These are phyloP conservation scores for Ophiostoma montium DNA, from an alignment of 2,329 filamentous ascomycete genomes.

Conservation along the genomic window DNA sequence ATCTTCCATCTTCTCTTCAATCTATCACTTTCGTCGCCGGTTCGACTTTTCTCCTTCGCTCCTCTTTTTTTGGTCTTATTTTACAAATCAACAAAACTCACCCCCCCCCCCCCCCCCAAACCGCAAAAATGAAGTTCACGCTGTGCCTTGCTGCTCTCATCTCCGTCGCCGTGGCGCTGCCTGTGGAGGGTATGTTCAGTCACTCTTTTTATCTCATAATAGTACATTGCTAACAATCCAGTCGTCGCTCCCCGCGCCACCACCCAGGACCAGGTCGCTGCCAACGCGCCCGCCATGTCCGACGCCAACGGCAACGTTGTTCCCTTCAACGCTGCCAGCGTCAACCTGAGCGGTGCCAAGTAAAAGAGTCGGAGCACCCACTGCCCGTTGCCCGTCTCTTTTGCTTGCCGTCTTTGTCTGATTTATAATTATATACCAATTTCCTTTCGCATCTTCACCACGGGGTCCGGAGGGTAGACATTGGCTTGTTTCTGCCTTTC, in stretches of 20 bases:
- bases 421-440: not conserved
- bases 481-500: too few species aligned
- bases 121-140: conserved; percentile 40
- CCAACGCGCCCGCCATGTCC: conserved; percentile 32
- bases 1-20: too few species aligned
- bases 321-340: conserved; percentile 27
- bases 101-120: conserved; percentile 7
- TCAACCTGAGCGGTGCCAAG: conserved; percentile 23
- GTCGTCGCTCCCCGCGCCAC: too few species aligned
- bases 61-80: conserved; percentile 36
- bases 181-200: conserved; percentile 15
- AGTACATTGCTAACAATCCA: not conserved
- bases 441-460: not conserved
- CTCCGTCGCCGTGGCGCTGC: conserved; percentile 29
- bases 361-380: not conserved
- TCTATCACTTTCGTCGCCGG: not conserved
- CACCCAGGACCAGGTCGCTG: conserved; percentile 16
- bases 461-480: too few species aligned
- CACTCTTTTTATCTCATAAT: not conserved
- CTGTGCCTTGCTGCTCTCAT: conserved; percentile 32
- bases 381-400: too few species aligned
- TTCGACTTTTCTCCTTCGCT: not conserved
- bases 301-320: conserved; percentile 30
- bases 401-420: not conserved
- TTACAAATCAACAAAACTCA: conserved; percentile 8